Base-by-base conservation (phyloP, 768 basidiomycete genomes). In the Lactarius akahatsu region DNA sequence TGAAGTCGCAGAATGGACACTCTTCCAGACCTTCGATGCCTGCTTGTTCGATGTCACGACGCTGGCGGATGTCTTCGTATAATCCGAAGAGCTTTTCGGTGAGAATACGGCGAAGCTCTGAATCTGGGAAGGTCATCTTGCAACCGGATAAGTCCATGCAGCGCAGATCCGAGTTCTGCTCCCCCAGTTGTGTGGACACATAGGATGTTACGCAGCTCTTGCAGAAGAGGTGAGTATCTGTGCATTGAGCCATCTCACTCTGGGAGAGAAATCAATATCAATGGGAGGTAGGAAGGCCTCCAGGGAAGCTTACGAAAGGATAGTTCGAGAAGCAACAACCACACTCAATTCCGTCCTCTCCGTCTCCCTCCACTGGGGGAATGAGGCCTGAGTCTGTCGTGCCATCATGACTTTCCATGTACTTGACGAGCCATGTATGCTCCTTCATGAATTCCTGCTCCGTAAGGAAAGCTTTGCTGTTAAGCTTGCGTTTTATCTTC, bases 1-100 rank as follows among this genome's bases (percentile, higher is more conserved):
- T 90, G 78, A 85, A 97, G 52, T 94, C 92, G 77, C 95, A 97
- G 70, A 89, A 92, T 4, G 95, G 95, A 74, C 95, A 97, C 71
- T 90, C 90, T 75, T 95, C 94, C 15, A 96, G 79, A 5, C 86
- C 86, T 56, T 92, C 91, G 41, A 97, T 73, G 2, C 82, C 86
- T 20, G 94, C 94, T 0, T 82, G 85, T 64, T 89, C 86, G 38
- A 96, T 85, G 70, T 94, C 91, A 74, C 91, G 89, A 43, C 83
- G 84, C 73, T 91, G 90, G 69, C 85, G 85, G 34, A 94, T 84
- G 34, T 89, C 82, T 64, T 90, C 85, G 71, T 90, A 94, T 13
- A 94, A 78, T 32, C 78, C 80, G 68, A 90, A 79, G 5, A 92
- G 81, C 73, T 90, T 92, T 4, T 77, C 74, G 1, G 87, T 77